Evolutionary conservation across 441 rosid species (phyloP), one percentile per base, ranked within the genome.

Genomic region (Populus tomentosa): DNA sequence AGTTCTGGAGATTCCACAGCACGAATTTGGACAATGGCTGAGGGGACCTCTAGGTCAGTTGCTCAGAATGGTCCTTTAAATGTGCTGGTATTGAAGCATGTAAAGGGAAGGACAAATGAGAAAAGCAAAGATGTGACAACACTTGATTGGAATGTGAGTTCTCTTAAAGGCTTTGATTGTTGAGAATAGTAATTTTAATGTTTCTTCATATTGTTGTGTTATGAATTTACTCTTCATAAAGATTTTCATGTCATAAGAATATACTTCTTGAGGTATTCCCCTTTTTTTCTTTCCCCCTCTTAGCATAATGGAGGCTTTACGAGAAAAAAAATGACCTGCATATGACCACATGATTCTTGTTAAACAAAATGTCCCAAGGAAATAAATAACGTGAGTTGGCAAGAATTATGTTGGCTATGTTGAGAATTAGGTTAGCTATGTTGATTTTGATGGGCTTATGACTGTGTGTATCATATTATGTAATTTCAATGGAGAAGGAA

Each of bases 1-100:
- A 94, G 99, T 77, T 97, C 99, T 75, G 99, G 99, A 77, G 99
- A 97, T 84, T 93, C 98, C 24, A 93, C 98, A 70, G 99, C 99
- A 73, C 97, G 99, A 10, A 93, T 95, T 77, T 95, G 99, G 99
- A 82, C 84, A 70, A 90, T 95, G 79, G 84, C 93, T 2, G 94
- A 92, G 77, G 92, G 90, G 26, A 53, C 83, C 65, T 77, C 85
- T 77, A 89, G 81, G 80, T 83, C 95, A 77, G 88, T 85, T 78
- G 76, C 77, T 18, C 92, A 83, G 66, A 87, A 80, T 80, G 85
- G 88, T 88, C 88, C 88, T 8, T 71, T 80, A 76, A 87, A 80
- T 72, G 94, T 89, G 75, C 79, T 90, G 82, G 92, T 93, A 75
- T 81, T 96, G 90, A 90, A 91, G 85, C 99, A 96, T 83, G 95